A percentile compares a stretch with the other conserved stretches of the same genome.
Evolutionary conservation across 75 land plant genomes (phyloP).

Genomic region (Pinus albicaulis): DNA sequence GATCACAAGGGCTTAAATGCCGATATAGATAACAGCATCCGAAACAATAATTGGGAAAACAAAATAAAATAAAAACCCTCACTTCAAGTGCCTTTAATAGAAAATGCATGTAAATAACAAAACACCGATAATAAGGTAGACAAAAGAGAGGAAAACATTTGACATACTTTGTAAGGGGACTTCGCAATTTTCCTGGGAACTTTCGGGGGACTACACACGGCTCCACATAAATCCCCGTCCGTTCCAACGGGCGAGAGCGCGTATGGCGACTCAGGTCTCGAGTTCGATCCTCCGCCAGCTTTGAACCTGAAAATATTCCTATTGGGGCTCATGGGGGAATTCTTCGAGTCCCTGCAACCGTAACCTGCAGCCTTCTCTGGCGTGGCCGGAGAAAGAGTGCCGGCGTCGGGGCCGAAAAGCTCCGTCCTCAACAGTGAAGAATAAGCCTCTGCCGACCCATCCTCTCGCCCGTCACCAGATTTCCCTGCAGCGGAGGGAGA

Average conservation of each 20-base stretch:
- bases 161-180: slow-evolving; percentile 89
- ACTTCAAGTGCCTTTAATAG: neutral
- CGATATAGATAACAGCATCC: no score
- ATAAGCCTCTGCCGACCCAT: slow-evolving; percentile 51
- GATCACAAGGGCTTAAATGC: no score
- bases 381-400: slow-evolving; percentile 52
- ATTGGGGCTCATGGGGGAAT: slow-evolving; percentile 79
- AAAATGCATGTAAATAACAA: neutral
- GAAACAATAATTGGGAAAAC: neutral
- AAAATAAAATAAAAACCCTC: neutral
- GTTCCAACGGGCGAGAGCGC: slow-evolving; percentile 56
- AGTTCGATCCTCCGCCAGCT: slow-evolving; percentile 41
- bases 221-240: slow-evolving; percentile 42
- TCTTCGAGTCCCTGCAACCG: slow-evolving; percentile 24
- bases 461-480: neutral
- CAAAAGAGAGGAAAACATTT: neutral
- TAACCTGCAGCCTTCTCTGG: slow-evolving; percentile 26
- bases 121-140: neutral
- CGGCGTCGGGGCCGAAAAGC: slow-evolving; percentile 78
- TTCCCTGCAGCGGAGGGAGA: neutral
- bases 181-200: slow-evolving; percentile 90
- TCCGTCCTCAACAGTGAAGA: slow-evolving; percentile 69
- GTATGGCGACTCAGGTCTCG: slow-evolving; percentile 71
- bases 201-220: slow-evolving; percentile 69
- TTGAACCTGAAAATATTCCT: slow-evolving; percentile 88